Conservation (phyloP, 768 basidiomycete genomes). For the Macrolepiota albuminosa region DNA sequence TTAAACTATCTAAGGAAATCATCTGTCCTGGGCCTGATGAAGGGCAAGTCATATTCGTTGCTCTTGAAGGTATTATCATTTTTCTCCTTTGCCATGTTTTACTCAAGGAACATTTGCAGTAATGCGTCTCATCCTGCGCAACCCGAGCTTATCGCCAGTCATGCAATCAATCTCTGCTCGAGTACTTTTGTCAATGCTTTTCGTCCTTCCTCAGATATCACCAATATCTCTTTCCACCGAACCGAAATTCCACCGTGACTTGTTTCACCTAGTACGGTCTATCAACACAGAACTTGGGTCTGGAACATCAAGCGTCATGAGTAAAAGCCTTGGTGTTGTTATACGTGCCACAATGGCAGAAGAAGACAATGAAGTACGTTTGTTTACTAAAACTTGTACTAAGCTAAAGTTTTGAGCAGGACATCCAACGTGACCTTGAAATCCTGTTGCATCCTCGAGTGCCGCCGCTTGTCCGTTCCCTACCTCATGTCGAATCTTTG, state of each 20-base stretch:
- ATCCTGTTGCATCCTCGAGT: constrained; percentile 74
- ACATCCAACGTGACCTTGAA: constrained; percentile 41
- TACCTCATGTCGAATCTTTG: constrained; percentile 59
- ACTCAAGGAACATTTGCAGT: constrained; percentile 32
- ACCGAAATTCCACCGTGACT: constrained; percentile 37
- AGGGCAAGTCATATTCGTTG: constrained; percentile 44
- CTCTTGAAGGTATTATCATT: constrained; percentile 50
- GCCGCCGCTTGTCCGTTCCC: constrained; percentile 66
- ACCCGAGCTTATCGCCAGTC: constrained; percentile 45
- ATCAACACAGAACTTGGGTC: constrained; percentile 45
- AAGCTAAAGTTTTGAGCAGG: constrained; percentile 1
- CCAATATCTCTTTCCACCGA: constrained; percentile 53
- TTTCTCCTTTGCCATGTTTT: background rate
- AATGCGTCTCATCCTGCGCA: constrained; percentile 41
- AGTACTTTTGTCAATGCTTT: constrained; percentile 49
- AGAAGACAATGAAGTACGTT: constrained; percentile 14
- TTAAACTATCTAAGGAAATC: constrained; percentile 43
- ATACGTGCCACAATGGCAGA: constrained; percentile 21
- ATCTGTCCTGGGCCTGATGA: constrained; percentile 48
- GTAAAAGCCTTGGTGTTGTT: constrained; percentile 56
- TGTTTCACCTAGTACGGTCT: constrained; percentile 42
- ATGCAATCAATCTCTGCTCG: constrained; percentile 57
- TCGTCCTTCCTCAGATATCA: constrained; percentile 53
- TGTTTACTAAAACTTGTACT: background rate
- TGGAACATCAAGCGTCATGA: constrained; percentile 55